Evolutionary conservation across 1,284 basidiomycete species (phyloP).

Genomic region (Naganishia sp.): DNA sequence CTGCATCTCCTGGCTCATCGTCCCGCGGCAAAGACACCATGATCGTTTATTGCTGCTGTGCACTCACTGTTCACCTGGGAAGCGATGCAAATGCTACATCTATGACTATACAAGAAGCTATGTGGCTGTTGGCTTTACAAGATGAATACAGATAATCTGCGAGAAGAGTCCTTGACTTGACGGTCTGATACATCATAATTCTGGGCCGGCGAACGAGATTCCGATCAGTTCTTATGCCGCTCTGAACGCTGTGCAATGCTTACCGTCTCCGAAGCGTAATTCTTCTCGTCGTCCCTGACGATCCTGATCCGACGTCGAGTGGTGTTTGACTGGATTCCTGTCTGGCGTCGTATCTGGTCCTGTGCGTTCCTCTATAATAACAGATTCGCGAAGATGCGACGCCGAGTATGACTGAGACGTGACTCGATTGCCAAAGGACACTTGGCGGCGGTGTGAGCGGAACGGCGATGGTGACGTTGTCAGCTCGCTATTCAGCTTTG

Average conservation of each 20-base stretch:
- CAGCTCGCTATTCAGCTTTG: constrained; percentile 16
- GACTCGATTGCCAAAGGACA: constrained; percentile 30
- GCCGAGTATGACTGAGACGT: constrained; percentile 21
- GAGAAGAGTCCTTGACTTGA: constrained; percentile 4
- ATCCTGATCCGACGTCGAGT: not conserved
- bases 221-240: no score
- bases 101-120: constrained; percentile 5
- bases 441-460: constrained; percentile 26
- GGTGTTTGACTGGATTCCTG: constrained; percentile 3
- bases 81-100: not conserved
- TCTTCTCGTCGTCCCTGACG: constrained; percentile 9
- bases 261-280: constrained; percentile 12
- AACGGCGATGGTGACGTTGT: constrained; percentile 29
- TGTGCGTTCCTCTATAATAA: constrained; percentile 20
- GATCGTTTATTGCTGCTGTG: no score
- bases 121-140: not conserved
- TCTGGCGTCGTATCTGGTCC: constrained; percentile 10
- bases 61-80: no score
- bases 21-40: no score
- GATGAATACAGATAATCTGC: not conserved
- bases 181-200: constrained; percentile 1
- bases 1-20: no score
- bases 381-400: constrained; percentile 30
- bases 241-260: not conserved
- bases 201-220: not conserved